A percentile compares a stretch with the other conserved stretches of the same genome.
Evolutionary conservation across 768 basidiomycete species (phyloP).

Genomic region (Boletellus ananas): DNA sequence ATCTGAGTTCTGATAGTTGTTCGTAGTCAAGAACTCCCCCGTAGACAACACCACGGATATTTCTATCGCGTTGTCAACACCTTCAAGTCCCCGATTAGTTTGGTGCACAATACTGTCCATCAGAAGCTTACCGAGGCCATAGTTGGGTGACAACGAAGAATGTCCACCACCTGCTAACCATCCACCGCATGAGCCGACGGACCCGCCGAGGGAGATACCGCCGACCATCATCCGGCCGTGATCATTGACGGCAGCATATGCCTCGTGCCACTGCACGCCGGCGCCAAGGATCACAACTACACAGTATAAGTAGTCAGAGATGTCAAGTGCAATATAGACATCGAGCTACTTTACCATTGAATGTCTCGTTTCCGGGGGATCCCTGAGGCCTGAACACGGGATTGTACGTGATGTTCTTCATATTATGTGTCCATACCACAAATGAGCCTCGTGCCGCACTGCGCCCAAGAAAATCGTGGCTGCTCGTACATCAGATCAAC

Average conservation of each 20-base stretch:
- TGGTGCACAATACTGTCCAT: not conserved
- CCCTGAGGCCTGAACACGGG: constrained; percentile 34
- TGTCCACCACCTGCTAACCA: constrained; percentile 52
- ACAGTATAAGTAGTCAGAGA: constrained; percentile 13
- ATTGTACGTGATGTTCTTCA: constrained; percentile 38
- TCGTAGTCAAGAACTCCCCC: constrained; percentile 38
- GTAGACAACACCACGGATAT: constrained; percentile 33
- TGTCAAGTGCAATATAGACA: not conserved
- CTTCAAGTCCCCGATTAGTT: constrained; percentile 19
- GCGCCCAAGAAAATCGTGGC: constrained; percentile 40
- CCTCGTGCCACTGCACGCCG: constrained; percentile 48
- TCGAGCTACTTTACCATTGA: constrained; percentile 18
- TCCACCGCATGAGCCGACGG: constrained; percentile 48
- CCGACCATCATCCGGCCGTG: constrained; percentile 44
- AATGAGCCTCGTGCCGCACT: constrained; percentile 38
- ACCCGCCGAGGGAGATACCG: constrained; percentile 36
- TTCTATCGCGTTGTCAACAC: constrained; percentile 49
- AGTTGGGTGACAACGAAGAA: constrained; percentile 35
- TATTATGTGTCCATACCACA: constrained; percentile 41
- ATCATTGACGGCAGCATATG: constrained; percentile 38
- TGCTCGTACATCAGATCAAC: not conserved
- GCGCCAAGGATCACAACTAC: constrained; percentile 35
- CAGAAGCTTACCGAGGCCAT: constrained; percentile 39
- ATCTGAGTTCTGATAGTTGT: constrained; percentile 40
- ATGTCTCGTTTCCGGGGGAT: constrained; percentile 11